Evolutionary conservation across 441 rosid genomes (phyloP).

Genomic region (Erodium texanum): DNA sequence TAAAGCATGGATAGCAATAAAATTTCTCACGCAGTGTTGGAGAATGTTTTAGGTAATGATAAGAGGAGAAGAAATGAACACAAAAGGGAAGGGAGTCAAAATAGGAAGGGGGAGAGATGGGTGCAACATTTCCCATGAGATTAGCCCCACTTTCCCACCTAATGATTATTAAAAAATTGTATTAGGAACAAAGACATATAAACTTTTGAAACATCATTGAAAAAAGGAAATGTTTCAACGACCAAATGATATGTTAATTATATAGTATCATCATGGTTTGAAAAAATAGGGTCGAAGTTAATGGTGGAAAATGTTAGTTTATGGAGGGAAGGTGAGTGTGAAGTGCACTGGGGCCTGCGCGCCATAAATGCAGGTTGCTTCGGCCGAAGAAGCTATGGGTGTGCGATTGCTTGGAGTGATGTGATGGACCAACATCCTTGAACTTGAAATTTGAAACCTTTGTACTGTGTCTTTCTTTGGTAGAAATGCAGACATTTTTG

Average conservation of each 20-base stretch:
- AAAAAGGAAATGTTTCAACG: not conserved
- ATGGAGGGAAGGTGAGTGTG: not conserved
- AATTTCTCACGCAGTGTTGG: no score
- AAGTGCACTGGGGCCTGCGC: constrained; percentile 13
- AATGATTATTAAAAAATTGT: not conserved
- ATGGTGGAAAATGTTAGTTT: not conserved
- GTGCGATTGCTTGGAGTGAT: no score
- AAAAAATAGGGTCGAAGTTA: not conserved
- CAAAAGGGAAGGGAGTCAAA: not conserved
- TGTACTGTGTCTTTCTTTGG: not conserved
- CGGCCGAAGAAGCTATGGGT: not conserved
- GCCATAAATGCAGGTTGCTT: constrained; percentile 14
- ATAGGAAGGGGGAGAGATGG: not conserved
- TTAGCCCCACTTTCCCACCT: constrained; percentile 1
- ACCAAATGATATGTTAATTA: not conserved
- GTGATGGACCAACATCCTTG: constrained; percentile 32
- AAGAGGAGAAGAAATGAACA: not conserved
- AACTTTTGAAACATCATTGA: not conserved
- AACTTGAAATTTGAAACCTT: constrained; percentile 11
- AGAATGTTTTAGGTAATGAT: not conserved
- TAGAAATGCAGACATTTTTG: constrained; percentile 22
- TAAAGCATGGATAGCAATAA: no score
- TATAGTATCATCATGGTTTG: constrained; percentile 10
- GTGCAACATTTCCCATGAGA: not conserved
- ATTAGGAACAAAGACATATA: not conserved